Evolutionary conservation across 2,329 filamentous ascomycete genomes (phyloP), one percentile per base, ranked within the genome.

Genomic region (Sporothrix protearum): DNA sequence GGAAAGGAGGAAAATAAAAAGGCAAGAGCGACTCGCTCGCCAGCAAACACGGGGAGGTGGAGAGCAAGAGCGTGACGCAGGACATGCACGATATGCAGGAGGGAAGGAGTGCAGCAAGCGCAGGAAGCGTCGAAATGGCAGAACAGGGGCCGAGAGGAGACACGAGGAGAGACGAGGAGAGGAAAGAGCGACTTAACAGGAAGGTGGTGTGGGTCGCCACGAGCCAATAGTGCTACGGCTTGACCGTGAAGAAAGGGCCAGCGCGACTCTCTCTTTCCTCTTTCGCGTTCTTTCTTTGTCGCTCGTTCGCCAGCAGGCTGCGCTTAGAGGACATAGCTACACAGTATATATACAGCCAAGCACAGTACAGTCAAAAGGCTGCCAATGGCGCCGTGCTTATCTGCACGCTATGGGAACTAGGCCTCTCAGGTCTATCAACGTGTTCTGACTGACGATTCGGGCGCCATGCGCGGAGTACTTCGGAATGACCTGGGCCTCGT

Each of bases 71-170:
- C 57, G 57, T 39, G 30, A 64, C 42, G 42, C 42, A 64, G 45
- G 57, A 64, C 47, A 45, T 47, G 49, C 30, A 67, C 45, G 19
- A 55, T 66, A 72, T 74, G 73, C 73, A 74, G 71, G 73, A 69
- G 53, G 69, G 70, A 33, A 71, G 73, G 71, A 74, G 73, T 71
- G 69, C 71, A 73, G 73, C 49, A 33, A 47, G 53, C 33, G 51
- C 49, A 69, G 51, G 53, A 64, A 68, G 47, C 42, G 64, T 51
- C 45, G 28, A 51, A 51, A 49, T 63, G 30, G 45, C 28, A 49
- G 22, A 67, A 66, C 22, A 49, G 45, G 45, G 39, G 45, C 36
- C 36, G 57, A 63, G 57, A 63, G 51, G 28, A 36, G 28, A n/a
- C 9, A 64, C 14, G 19, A 59, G 55, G 55, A 33, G 55, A 19